Conservation (phyloP, 305 asterid genomes). For the Fraxinus floribunda region DNA sequence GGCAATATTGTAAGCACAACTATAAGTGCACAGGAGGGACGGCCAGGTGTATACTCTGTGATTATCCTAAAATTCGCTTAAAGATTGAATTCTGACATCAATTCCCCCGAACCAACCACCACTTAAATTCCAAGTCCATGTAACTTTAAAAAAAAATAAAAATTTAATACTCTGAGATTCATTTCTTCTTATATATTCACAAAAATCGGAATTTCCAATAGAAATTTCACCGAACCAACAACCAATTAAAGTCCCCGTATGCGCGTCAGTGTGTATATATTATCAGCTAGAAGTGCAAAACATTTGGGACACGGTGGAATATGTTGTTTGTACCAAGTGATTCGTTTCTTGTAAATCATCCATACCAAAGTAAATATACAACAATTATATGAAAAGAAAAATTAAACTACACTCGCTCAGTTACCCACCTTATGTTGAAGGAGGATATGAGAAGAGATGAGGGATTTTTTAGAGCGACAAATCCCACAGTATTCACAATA, state of each 20-base stretch:
- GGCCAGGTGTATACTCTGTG: background rate
- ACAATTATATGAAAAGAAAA: background rate
- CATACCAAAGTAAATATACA: background rate
- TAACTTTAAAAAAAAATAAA: background rate
- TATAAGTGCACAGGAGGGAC: background rate
- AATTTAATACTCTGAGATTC: background rate
- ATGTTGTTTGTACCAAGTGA: background rate
- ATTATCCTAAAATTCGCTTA: background rate
- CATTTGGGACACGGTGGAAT: background rate
- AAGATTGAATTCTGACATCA: background rate
- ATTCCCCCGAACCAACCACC: background rate
- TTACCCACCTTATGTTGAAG: slow-evolving; percentile 53
- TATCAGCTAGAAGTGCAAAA: background rate
- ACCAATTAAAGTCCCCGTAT: background rate
- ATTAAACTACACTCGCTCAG: background rate
- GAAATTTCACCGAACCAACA: background rate
- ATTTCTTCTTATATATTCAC: background rate
- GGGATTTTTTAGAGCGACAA: slow-evolving; percentile 76
- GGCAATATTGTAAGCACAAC: background rate
- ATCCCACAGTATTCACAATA: slow-evolving; percentile 80
- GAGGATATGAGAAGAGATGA: slow-evolving; percentile 61
- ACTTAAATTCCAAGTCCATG: background rate
- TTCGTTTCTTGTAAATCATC: background rate
- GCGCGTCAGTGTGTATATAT: background rate
- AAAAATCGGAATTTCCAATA: background rate